Percentiles rank a stretch among this genome's conserved stretches.
Conservation (phyloP, 768 basidiomycete genomes). For the Kwoniella newhampshirensis region DNA sequence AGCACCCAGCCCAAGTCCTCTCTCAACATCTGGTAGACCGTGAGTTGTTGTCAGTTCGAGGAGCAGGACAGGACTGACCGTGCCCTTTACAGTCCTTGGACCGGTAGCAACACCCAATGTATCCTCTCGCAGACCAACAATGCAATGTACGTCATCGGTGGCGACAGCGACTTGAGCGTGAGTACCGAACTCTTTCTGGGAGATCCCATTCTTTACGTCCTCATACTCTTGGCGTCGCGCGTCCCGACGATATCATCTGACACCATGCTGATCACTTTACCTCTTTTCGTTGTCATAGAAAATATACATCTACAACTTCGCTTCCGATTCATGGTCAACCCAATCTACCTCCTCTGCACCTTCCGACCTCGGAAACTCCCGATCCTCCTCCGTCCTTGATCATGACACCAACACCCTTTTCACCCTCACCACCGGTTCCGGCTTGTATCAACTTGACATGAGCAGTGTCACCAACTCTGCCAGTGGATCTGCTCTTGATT, state of each 20-base stretch:
- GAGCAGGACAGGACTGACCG: too few relatives aligned
- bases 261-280: slow-evolving; percentile 5
- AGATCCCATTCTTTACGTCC: too few relatives aligned
- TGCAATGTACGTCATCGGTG: slow-evolving; percentile 79
- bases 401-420: slow-evolving; percentile 93
- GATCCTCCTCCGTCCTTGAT: slow-evolving; percentile 71
- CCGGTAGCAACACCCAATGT: slow-evolving; percentile 54
- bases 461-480: slow-evolving; percentile 64
- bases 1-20: slow-evolving; percentile 63
- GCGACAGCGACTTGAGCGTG: slow-evolving; percentile 67
- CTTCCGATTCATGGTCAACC: slow-evolving; percentile 65
- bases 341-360: slow-evolving; percentile 59
- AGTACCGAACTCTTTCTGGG: slow-evolving; percentile 12
- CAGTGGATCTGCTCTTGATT: slow-evolving; percentile 59
- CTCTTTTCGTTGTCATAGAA: slow-evolving; percentile 33
- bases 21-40: slow-evolving; percentile 76
- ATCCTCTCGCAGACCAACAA: slow-evolving; percentile 66
- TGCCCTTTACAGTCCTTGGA: slow-evolving; percentile 49
- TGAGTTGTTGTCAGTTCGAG: slow-evolving; percentile 49
- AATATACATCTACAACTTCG: slow-evolving; percentile 78
- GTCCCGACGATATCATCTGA: background rate
- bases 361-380: slow-evolving; percentile 60
- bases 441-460: slow-evolving; percentile 71
- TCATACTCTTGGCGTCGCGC: background rate
- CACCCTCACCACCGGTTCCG: slow-evolving; percentile 52